These are phyloP conservation scores for Physaria fendleri DNA, from an alignment of 345 rosid genomes.

Conservation along the genomic window DNA sequence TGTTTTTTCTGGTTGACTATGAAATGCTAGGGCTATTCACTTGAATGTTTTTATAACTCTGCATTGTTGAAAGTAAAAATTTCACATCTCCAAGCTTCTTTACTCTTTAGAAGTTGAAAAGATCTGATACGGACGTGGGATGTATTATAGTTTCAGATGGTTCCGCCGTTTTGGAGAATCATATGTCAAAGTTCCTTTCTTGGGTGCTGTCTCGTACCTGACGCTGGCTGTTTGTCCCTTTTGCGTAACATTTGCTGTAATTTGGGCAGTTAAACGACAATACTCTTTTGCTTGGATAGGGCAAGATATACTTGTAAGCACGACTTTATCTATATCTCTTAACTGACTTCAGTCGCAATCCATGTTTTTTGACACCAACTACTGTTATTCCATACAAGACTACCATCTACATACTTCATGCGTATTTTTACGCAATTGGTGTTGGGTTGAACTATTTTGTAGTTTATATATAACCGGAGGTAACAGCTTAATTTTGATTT, in stretches of 20 bases:
- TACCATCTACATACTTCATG: neutral
- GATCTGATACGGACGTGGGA: conserved; percentile 36
- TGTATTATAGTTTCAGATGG: conserved; percentile 77
- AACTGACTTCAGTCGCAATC: neutral
- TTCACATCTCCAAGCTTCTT: neutral
- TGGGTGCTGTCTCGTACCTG: conserved; percentile 85
- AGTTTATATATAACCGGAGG: neutral
- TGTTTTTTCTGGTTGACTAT: neutral
- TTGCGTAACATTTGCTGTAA: conserved; percentile 84
- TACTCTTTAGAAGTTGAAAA: neutral
- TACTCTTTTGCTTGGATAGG: conserved; percentile 89
- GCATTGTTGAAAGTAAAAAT: neutral
- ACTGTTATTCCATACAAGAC: neutral
- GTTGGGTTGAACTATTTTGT: neutral
- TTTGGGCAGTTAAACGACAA: conserved; percentile 76
- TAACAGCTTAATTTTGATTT: neutral
- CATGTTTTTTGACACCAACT: neutral
- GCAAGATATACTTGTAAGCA: conserved; percentile 97
- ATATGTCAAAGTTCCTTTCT: conserved; percentile 62
- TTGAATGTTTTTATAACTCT: neutral
- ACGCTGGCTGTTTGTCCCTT: conserved; percentile 85
- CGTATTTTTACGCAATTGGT: neutral
- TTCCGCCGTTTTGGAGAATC: conserved; percentile 73
- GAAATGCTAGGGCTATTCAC: neutral
- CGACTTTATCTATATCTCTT: neutral